Percentiles rank a stretch among this genome's conserved stretches.
phyloP scores from a whole-genome alignment of 441 rosid species.

The Corymbia calophylla region DNA sequence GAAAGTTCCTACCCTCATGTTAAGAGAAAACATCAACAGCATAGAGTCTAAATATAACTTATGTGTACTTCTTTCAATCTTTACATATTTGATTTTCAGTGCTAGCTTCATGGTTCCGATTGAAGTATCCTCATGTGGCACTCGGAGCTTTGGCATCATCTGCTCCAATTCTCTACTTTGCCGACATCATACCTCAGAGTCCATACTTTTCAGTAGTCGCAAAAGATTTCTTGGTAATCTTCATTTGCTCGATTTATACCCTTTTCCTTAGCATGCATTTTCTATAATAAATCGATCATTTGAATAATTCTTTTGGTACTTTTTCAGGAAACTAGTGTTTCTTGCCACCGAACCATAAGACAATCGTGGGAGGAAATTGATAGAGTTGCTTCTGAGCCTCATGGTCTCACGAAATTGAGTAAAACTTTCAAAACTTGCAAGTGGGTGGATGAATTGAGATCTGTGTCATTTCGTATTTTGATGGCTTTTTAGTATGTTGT shows the following conservation, averaged over 20 bases:
- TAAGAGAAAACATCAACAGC: neutral
- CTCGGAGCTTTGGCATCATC: conserved; percentile 64
- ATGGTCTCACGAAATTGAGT: conserved; percentile 44
- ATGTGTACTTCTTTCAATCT: neutral
- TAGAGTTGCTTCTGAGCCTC: conserved; percentile 30
- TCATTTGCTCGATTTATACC: neutral
- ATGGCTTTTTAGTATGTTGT: neutral
- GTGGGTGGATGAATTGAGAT: conserved; percentile 5
- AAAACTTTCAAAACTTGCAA: conserved; percentile 48
- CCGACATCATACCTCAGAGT: conserved; percentile 26
- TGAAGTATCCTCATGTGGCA: conserved; percentile 57
- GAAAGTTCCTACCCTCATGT: neutral
- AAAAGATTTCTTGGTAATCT: conserved; percentile 31
- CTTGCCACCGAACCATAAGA: conserved; percentile 37
- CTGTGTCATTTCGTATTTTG: neutral
- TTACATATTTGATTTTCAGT: conserved; percentile 9
- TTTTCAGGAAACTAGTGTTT: conserved; percentile 39
- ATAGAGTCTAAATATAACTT: neutral
- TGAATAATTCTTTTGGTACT: neutral
- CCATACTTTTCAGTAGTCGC: conserved; percentile 31
- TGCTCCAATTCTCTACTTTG: conserved; percentile 53
- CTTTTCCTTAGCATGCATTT: neutral
- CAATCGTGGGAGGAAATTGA: conserved; percentile 51
- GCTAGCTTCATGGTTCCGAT: conserved; percentile 58
- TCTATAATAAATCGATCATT: neutral